Evolutionary conservation across 495 filamentous ascomycete species (phyloP).

Genomic region (Aspergillus heteromorphus): DNA sequence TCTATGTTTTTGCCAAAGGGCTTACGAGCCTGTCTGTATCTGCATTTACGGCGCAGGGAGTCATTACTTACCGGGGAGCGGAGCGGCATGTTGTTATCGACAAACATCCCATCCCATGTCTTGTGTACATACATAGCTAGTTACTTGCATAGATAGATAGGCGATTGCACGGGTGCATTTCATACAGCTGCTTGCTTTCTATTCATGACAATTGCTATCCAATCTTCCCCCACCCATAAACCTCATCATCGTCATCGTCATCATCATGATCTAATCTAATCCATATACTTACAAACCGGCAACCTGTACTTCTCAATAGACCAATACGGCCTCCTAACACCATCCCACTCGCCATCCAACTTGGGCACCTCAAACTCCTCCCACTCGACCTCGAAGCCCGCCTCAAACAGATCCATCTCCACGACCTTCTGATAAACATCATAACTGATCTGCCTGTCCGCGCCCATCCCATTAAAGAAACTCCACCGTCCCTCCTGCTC

Average conservation of each 20-base stretch:
- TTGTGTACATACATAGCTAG: not conserved
- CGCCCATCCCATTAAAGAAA: slow-evolving; percentile 95
- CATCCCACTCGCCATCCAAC: slow-evolving; percentile 69
- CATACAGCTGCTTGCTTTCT: too few species aligned
- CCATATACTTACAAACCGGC: slow-evolving; percentile 59
- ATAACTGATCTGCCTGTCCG: slow-evolving; percentile 86
- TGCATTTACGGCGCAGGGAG: not conserved
- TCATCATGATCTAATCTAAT: slow-evolving; percentile 39
- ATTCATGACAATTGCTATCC: not conserved
- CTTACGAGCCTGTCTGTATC: too few species aligned
- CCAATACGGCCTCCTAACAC: slow-evolving; percentile 85
- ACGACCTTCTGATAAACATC: slow-evolving; percentile 92
- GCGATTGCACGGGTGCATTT: too few species aligned
- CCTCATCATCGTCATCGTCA: not conserved
- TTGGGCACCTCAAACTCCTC: slow-evolving; percentile 67
- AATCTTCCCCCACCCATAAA: not conserved
- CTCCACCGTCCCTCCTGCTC: slow-evolving; percentile 71
- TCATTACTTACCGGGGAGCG: not conserved
- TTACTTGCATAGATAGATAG: not conserved
- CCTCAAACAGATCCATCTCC: slow-evolving; percentile 88
- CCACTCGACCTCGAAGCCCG: slow-evolving; percentile 87
- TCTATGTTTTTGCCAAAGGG: not conserved
- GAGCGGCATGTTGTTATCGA: not conserved
- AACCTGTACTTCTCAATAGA: slow-evolving; percentile 68
- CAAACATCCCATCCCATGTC: not conserved